phyloP scores from a whole-genome alignment of 2,329 filamentous ascomycete genomes.

The Pezicula rhizophila region DNA sequence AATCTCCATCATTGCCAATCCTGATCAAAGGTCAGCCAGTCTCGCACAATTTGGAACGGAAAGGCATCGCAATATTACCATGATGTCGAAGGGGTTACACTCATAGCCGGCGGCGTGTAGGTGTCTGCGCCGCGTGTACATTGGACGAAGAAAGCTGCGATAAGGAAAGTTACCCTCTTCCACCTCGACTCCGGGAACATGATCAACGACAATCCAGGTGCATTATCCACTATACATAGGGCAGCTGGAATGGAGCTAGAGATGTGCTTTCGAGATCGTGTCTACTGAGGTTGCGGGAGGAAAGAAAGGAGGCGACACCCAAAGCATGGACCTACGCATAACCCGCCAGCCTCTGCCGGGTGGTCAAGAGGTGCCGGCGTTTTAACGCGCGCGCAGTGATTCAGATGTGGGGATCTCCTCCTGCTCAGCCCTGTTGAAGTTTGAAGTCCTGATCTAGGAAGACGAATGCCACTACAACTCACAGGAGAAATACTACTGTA shows the following conservation, averaged over 20 bases:
- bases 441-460: background rate
- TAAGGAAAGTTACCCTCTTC: conserved; percentile 5
- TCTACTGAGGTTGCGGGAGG: background rate
- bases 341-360: background rate
- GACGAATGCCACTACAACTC: background rate
- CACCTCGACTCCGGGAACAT: conserved; percentile 17
- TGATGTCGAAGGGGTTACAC: conserved; percentile 21
- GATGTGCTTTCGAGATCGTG: background rate
- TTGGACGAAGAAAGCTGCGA: conserved; percentile 7
- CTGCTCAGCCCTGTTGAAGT: background rate
- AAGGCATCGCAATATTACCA: conserved; percentile 15
- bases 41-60: background rate
- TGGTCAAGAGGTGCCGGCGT: background rate
- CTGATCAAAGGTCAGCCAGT: conserved; percentile 28
- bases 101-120: conserved; percentile 15
- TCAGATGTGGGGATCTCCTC: background rate
- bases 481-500: too few species aligned
- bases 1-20: conserved; percentile 62
- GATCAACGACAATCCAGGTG: conserved; percentile 6
- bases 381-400: background rate
- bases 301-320: background rate
- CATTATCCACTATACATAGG: conserved; percentile 3
- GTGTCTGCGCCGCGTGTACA: conserved; percentile 1
- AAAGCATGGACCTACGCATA: background rate
- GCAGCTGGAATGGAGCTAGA: background rate